phyloP scores from a whole-genome alignment of 768 basidiomycete species.

The Cubamyces lactineus region DNA sequence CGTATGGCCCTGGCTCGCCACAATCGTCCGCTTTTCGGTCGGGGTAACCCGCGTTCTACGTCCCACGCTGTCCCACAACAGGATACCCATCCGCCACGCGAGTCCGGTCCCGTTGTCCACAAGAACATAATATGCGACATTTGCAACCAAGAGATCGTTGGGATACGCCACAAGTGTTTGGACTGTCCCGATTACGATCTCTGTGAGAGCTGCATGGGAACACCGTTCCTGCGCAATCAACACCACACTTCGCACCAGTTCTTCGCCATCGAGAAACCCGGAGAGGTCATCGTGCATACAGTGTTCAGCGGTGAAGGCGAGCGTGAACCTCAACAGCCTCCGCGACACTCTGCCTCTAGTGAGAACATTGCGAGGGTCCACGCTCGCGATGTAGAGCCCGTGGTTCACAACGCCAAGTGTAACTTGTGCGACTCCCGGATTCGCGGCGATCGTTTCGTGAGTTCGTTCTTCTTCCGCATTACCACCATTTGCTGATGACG shows the following conservation, averaged over 20 bases:
- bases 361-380: not conserved
- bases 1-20: conserved; percentile 4
- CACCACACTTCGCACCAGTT: conserved; percentile 67
- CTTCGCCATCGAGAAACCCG: conserved; percentile 67
- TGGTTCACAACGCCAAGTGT: conserved; percentile 69
- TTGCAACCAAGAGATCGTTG: conserved; percentile 60
- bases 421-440: conserved; percentile 78
- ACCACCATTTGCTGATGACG: not conserved
- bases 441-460: conserved; percentile 71
- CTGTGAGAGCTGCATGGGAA: conserved; percentile 26
- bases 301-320: conserved; percentile 50
- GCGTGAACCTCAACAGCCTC: conserved; percentile 17
- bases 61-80: not conserved
- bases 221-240: conserved; percentile 15
- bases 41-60: not conserved
- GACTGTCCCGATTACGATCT: conserved; percentile 57
- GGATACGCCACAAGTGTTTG: conserved; percentile 78
- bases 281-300: conserved; percentile 66
- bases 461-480: conserved; percentile 30
- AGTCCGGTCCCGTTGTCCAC: conserved; percentile 40
- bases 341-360: not conserved
- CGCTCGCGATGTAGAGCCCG: conserved; percentile 26
- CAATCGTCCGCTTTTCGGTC: conserved; percentile 12
- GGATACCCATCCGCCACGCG: not conserved
- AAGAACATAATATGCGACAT: conserved; percentile 64